Conservation (phyloP, 2,329 filamentous ascomycete species). For the Periconia macrospinosa region DNA sequence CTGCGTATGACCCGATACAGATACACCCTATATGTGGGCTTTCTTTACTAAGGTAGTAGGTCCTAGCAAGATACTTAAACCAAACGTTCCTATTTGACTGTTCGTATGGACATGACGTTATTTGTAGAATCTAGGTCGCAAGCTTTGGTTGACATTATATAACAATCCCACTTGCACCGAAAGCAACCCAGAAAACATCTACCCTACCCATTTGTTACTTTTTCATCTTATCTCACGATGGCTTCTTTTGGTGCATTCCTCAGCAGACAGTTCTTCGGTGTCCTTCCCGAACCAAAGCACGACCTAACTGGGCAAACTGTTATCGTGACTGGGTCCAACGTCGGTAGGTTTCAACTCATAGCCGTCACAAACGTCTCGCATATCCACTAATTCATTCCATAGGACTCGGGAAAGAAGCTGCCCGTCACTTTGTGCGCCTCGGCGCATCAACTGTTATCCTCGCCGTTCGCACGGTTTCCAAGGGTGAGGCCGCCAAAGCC, state of each 20-base stretch:
- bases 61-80: not conserved
- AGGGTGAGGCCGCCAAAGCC: conserved; percentile 48
- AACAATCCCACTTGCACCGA: not conserved
- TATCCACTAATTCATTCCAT: too few relatives aligned
- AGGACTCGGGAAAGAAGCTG: conserved; percentile 51
- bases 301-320: conserved; percentile 40
- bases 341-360: conserved; percentile 1
- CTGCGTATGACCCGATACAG: too few relatives aligned
- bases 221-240: conserved; percentile 1
- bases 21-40: too few relatives aligned
- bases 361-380: too few relatives aligned
- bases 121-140: too few relatives aligned
- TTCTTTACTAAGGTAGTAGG: too few relatives aligned
- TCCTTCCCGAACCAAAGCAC: conserved; percentile 29
- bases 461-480: conserved; percentile 45
- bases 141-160: not conserved
- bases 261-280: conserved; percentile 38
- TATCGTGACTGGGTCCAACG: conserved; percentile 52
- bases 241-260: conserved; percentile 2
- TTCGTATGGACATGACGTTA: not conserved
- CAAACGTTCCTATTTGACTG: not conserved
- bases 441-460: conserved; percentile 48
- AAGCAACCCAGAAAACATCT: not conserved
- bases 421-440: conserved; percentile 45
- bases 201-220: not conserved